Evolutionary conservation across 169 alveolate genomes (phyloP), one percentile per base, ranked within the genome.

Genomic region (Cystoisospora suis): DNA sequence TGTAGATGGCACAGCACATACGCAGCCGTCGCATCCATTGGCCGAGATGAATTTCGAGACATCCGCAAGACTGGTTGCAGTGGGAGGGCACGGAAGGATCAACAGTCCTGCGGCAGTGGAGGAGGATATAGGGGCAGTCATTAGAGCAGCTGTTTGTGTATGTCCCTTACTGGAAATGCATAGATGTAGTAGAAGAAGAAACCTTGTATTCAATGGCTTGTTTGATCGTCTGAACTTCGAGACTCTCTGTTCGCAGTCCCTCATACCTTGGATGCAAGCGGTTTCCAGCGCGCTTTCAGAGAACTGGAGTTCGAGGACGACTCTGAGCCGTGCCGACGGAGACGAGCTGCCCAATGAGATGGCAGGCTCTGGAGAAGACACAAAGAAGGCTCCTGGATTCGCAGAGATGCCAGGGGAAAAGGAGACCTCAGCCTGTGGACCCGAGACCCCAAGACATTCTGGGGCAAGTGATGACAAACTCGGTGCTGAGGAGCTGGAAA

Each of bases 121-220:
- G 61, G n/a, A 9, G 36, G 77, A n/a, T 6, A 36, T 58, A 12
- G 77, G 45, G 44, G n/a, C 77, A 20, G 34, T 65, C 15, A 36
- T 65, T 23, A 65, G 77, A 7, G 77, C 77, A 15, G 77, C 34
- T 44, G 77, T 65, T 44, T 65, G 77, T n/a, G 77, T 65, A 1
- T 36, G 77, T 36, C 77, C 77, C 34, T n/a, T 65, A 36, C 77
- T 65, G 36, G 77, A 65, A 12, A 65, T 65, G 77, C 77, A 65
- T n/a, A 12, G 40, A n/a, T 23, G 77, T 44, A 65, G 44, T 17
- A 44, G 34, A 44, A 36, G 77, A 1, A 36, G 77, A 23, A 65
- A 65, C 44, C 45, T 44, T 3, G n/a, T 44, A 1, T 65, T 65
- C 77, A 44, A 36, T 20, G 77, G 77, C 36, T 44, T 65, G 45